phyloP scores from a whole-genome alignment of 2,329 filamentous ascomycete species.

The Dactylellina cionopaga region DNA sequence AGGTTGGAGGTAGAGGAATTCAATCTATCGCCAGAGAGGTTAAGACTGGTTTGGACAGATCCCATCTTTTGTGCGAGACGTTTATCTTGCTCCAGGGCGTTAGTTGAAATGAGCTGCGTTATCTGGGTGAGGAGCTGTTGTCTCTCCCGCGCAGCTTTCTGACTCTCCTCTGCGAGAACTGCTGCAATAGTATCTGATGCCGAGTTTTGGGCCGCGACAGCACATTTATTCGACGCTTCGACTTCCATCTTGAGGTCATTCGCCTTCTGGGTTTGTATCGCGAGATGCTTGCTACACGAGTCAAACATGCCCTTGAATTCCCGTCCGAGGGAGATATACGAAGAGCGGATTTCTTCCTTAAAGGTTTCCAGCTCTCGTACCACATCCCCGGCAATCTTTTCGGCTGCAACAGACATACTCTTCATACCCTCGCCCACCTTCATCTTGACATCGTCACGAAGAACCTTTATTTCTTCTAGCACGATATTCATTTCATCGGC shows the following conservation, averaged over 20 bases:
- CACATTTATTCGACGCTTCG: conserved; percentile 73
- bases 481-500: conserved; percentile 85
- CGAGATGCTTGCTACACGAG: conserved; percentile 77
- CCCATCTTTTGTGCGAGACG: conserved; percentile 74
- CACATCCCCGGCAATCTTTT: conserved; percentile 88
- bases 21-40: conserved; percentile 72
- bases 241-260: conserved; percentile 78
- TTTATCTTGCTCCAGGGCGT: conserved; percentile 76
- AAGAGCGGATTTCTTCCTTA: conserved; percentile 80
- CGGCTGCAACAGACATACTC: conserved; percentile 82
- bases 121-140: conserved; percentile 80
- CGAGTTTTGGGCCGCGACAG: conserved; percentile 74
- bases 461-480: conserved; percentile 87
- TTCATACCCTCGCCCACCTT: conserved; percentile 86
- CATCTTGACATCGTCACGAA: conserved; percentile 86
- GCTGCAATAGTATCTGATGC: conserved; percentile 67
- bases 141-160: conserved; percentile 77
- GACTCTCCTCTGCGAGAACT: conserved; percentile 78
- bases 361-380: conserved; percentile 85
- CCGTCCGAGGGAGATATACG: conserved; percentile 82
- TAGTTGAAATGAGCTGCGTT: conserved; percentile 76
- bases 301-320: conserved; percentile 90
- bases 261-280: conserved; percentile 79
- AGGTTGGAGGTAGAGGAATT: conserved; percentile 74
- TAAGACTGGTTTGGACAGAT: conserved; percentile 72